Evolutionary conservation across 768 basidiomycete species (phyloP).

Genomic region (Clitopilus hobsonii): DNA sequence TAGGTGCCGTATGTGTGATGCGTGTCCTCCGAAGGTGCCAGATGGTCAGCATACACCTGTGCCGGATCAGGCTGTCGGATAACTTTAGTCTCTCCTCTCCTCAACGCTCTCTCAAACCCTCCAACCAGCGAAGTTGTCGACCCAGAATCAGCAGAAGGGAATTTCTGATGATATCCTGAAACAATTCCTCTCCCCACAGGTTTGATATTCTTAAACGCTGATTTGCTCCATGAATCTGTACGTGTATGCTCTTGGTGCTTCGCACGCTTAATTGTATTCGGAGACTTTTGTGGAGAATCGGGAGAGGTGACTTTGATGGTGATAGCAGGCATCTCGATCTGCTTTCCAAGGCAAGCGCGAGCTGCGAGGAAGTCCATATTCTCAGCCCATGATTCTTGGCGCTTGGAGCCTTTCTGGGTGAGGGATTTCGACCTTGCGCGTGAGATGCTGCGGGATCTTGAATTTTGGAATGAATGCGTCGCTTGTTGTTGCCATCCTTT

Average conservation of each 20-base stretch:
- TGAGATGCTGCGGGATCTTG: conserved; percentile 55
- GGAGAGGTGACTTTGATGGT: conserved; percentile 26
- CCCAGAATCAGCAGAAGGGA: conserved; percentile 2
- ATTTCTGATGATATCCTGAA: neutral
- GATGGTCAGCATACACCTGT: conserved; percentile 18
- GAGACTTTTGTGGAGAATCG: conserved; percentile 29
- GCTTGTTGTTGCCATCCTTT: conserved; percentile 66
- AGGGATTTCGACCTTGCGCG: conserved; percentile 60
- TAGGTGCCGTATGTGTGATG: neutral
- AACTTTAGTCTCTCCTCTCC: conserved; percentile 32
- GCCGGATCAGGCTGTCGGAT: conserved; percentile 41
- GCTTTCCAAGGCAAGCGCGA: conserved; percentile 62
- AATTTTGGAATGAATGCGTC: conserved; percentile 58
- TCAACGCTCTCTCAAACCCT: conserved; percentile 34
- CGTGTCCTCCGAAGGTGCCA: neutral
- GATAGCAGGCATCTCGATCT: conserved; percentile 45
- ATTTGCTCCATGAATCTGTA: conserved; percentile 38
- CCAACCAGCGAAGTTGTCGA: conserved; percentile 13
- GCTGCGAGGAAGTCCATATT: conserved; percentile 62
- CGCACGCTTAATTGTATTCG: conserved; percentile 27
- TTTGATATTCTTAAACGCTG: conserved; percentile 36
- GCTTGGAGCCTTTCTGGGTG: conserved; percentile 27
- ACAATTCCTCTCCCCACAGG: conserved; percentile 7
- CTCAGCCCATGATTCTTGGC: conserved; percentile 21
- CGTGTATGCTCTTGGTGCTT: conserved; percentile 34